Conservation (phyloP, 2,329 filamentous ascomycete genomes). For the Chalaropsis ovoidea region DNA sequence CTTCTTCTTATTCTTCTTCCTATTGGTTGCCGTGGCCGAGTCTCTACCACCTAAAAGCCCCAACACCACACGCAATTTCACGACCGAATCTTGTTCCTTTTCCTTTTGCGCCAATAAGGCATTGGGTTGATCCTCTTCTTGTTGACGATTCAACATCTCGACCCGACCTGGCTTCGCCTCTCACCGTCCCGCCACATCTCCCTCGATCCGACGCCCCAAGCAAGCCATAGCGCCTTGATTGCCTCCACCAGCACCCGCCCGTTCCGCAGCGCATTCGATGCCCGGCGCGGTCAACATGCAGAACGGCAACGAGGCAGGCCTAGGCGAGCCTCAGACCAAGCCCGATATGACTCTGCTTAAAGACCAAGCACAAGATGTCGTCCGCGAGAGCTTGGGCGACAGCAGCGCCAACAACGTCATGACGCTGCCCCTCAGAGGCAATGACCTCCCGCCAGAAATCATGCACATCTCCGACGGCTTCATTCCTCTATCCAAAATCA, state of each 20-base stretch:
- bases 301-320: conserved; percentile 34
- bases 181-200: not conserved
- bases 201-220: not conserved
- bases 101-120: not conserved
- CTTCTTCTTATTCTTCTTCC: not conserved
- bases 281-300: conserved; percentile 48
- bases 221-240: not conserved
- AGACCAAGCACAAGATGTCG: conserved; percentile 28
- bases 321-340: conserved; percentile 32
- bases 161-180: not conserved
- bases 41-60: not conserved
- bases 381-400: conserved; percentile 4
- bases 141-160: conserved; percentile 10
- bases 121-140: not conserved
- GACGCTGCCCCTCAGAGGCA: conserved; percentile 36
- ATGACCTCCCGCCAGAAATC: conserved; percentile 52
- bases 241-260: too few species aligned
- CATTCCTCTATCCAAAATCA: conserved; percentile 61
- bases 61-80: not conserved
- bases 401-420: conserved; percentile 19
- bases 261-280: conserved; percentile 33
- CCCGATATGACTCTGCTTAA: conserved; percentile 32
- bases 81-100: not conserved
- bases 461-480: conserved; percentile 66
- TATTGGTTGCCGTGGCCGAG: not conserved